A percentile compares a stretch with the other conserved stretches of the same genome.
phyloP scores from a whole-genome alignment of 2,329 filamentous ascomycete species.

The Kalaharituber pfeilii region DNA sequence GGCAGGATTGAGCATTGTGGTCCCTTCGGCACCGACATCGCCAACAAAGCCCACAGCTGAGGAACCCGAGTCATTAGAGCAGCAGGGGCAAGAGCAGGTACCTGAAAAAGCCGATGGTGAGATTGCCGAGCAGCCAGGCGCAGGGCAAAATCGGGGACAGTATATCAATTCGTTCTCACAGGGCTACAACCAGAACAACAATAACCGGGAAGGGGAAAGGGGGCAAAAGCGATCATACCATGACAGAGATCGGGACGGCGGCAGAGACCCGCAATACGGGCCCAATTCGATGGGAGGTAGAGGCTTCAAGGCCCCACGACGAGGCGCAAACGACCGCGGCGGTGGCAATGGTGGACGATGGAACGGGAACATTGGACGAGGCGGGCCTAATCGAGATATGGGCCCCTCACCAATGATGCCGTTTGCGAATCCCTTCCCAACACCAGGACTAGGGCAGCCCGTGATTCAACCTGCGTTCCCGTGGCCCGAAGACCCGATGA shows the following conservation, averaged over 20 bases:
- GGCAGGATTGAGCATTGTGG: slow-evolving; percentile 19
- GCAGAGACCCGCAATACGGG: slow-evolving; percentile 8
- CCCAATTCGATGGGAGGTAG: slow-evolving; percentile 26
- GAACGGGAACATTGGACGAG: slow-evolving; percentile 25
- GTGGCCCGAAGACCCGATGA: slow-evolving; percentile 40
- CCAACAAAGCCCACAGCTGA: slow-evolving; percentile 30
- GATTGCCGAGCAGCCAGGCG: slow-evolving; percentile 1
- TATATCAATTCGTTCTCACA: not conserved
- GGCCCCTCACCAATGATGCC: slow-evolving; percentile 5
- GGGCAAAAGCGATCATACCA: slow-evolving; percentile 38
- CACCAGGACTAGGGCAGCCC: slow-evolving; percentile 9
- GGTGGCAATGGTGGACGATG: slow-evolving; percentile 25
- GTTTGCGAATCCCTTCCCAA: not conserved
- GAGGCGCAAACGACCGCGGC: slow-evolving; percentile 33
- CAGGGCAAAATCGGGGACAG: not conserved
- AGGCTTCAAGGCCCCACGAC: slow-evolving; percentile 42
- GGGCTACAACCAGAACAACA: slow-evolving; percentile 3
- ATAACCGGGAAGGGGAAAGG: slow-evolving; percentile 23
- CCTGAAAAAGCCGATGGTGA: slow-evolving; percentile 11
- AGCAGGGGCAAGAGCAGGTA: slow-evolving; percentile 14
- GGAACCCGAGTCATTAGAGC: slow-evolving; percentile 11
- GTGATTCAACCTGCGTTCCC: slow-evolving; percentile 16
- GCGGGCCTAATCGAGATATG: slow-evolving; percentile 12
- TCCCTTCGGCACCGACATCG: slow-evolving; percentile 33
- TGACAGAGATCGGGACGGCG: slow-evolving; percentile 34